Percentiles rank a stretch among this genome's conserved stretches.
phyloP scores from a whole-genome alignment of 768 basidiomycete genomes.

The Calocybe gangraenosa region DNA sequence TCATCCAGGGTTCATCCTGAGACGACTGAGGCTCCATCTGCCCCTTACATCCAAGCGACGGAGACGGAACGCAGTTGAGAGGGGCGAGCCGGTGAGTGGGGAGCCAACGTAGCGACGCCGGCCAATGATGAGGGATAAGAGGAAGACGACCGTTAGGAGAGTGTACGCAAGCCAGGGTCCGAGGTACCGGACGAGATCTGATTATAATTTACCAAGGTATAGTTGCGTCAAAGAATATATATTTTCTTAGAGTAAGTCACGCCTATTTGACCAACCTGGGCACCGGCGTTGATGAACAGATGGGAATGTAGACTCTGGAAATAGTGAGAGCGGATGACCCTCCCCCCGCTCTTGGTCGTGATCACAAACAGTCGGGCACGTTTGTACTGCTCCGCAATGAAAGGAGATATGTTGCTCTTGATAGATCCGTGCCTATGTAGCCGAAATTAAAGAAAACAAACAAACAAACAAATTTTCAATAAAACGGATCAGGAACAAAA shows the following conservation, averaged over 20 bases:
- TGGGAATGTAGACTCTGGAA: slow-evolving; percentile 75
- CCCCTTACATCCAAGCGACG: slow-evolving; percentile 39
- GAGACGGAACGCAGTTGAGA: slow-evolving; percentile 44
- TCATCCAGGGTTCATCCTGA: slow-evolving; percentile 44
- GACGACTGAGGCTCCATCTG: no score
- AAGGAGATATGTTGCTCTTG: slow-evolving; percentile 72
- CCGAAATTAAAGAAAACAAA: slow-evolving; percentile 45
- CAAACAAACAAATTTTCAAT: no score
- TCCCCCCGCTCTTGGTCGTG: slow-evolving; percentile 51
- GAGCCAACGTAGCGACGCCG: slow-evolving; percentile 49
- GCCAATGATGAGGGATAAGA: slow-evolving; percentile 55
- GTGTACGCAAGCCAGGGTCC: slow-evolving; percentile 64
- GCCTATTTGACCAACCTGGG: no score
- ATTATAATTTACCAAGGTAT: no score
- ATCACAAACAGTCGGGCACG: slow-evolving; percentile 48
- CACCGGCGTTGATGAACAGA: slow-evolving; percentile 70
- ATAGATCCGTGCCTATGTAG: slow-evolving; percentile 62
- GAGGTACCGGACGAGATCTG: slow-evolving; percentile 49
- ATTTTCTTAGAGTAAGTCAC: slow-evolving; percentile 65
- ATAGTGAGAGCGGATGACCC: slow-evolving; percentile 67
- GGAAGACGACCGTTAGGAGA: slow-evolving; percentile 59
- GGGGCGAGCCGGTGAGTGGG: slow-evolving; percentile 62
- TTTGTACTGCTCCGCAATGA: slow-evolving; percentile 75
- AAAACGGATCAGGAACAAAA: no score
- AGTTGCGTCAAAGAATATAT: slow-evolving; percentile 36